These are phyloP conservation scores for Backusella tarrabulga DNA, from an alignment of 192 early-diverging fungal genomes.

Conservation along the genomic window DNA sequence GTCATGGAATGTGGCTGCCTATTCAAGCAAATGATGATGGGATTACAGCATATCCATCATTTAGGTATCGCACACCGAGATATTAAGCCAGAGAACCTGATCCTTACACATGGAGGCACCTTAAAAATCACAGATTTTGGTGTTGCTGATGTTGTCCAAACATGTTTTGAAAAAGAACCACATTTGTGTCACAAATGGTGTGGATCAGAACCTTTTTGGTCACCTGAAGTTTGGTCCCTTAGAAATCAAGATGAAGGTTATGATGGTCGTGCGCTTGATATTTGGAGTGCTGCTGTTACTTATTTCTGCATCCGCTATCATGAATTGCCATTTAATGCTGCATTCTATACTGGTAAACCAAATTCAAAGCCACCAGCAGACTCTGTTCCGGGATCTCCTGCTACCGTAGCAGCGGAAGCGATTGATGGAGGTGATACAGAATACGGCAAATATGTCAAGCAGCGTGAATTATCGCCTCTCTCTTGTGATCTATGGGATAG, in stretches of 20 bases:
- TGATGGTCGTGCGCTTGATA: conserved; percentile 85
- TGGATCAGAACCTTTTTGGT: conserved; percentile 96
- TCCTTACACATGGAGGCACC: conserved; percentile 79
- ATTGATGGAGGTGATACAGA: conserved; percentile 61
- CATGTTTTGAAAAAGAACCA: conserved; percentile 70
- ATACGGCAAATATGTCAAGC: conserved; percentile 45
- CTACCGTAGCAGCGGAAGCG: conserved; percentile 63
- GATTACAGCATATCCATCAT: conserved; percentile 87
- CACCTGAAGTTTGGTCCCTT: conserved; percentile 81
- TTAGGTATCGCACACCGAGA: conserved; percentile 96
- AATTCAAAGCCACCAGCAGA: background rate
- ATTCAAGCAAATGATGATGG: conserved; percentile 89
- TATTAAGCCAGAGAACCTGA: conserved; percentile 84
- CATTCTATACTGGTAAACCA: conserved; percentile 6
- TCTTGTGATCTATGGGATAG: conserved; percentile 64
- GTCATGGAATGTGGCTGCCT: conserved; percentile 85
- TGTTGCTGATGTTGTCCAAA: conserved; percentile 91
- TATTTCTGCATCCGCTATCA: conserved; percentile 81
- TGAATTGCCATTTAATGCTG: conserved; percentile 32
- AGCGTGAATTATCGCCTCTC: conserved; percentile 17
- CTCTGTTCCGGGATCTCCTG: conserved; percentile 35
- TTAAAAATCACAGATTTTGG: conserved; percentile 99
- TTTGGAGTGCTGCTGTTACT: conserved; percentile 95
- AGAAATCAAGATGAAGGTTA: conserved; percentile 68
- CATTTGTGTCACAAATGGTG: conserved; percentile 88